A percentile compares a stretch with the other conserved stretches of the same genome.
phyloP scores from a whole-genome alignment of 371 early-diverging fungal genomes.

The Dinochytrium kinnereticum region DNA sequence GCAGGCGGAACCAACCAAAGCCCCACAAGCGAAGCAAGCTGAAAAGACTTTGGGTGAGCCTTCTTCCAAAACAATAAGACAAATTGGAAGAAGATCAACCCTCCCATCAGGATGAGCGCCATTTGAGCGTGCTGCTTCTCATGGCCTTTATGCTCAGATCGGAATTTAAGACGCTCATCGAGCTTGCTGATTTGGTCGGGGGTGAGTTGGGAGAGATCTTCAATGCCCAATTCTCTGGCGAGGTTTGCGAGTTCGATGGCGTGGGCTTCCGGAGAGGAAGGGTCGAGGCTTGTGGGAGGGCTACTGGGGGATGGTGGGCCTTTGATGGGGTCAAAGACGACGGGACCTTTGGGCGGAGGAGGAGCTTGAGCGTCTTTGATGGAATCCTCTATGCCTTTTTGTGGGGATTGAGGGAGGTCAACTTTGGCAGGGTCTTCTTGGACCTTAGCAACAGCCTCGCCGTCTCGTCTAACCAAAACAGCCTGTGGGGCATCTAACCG shows the following conservation, averaged over 20 bases:
- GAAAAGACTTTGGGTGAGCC: conserved; percentile 76
- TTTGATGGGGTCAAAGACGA: too few species aligned
- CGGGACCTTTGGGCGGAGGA: too few species aligned
- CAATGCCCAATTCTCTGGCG: conserved; percentile 10
- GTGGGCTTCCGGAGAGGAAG: too few species aligned
- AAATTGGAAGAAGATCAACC: conserved; percentile 75
- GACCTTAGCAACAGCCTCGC: too few species aligned
- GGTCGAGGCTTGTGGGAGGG: too few species aligned
- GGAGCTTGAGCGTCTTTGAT: too few species aligned
- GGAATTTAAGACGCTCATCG: conserved; percentile 35
- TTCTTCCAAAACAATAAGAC: conserved; percentile 79
- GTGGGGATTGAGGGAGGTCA: too few species aligned
- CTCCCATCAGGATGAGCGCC: conserved; percentile 76
- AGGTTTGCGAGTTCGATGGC: neutral
- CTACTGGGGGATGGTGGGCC: too few species aligned
- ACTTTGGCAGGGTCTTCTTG: too few species aligned
- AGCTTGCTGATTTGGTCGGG: conserved; percentile 1
- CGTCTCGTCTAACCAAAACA: too few species aligned
- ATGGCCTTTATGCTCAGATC: conserved; percentile 61
- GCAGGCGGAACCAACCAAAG: conserved; percentile 71
- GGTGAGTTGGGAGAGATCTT: conserved; percentile 6
- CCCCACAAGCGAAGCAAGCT: conserved; percentile 72
- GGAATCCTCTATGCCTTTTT: too few species aligned
- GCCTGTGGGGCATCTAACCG: too few species aligned
- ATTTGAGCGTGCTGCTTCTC: conserved; percentile 73